Conservation (phyloP, 148 eudicot genomes). For the Rhododendron williamsianum region DNA sequence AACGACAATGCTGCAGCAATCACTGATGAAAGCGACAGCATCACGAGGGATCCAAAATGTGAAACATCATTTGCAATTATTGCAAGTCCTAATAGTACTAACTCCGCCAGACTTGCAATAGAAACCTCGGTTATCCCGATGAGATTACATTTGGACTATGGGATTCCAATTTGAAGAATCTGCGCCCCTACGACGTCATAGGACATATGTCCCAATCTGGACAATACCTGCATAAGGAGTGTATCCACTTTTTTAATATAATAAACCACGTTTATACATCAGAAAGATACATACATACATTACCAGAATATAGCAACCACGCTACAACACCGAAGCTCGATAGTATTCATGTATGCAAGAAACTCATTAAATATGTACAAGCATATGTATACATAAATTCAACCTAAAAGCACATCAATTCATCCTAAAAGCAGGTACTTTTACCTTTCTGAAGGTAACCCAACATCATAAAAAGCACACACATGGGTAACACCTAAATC, state of each 20-base stretch:
- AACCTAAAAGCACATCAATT: too few relatives aligned
- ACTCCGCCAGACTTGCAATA: conserved; percentile 85
- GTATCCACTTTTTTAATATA: not conserved
- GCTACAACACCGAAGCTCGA: not conserved
- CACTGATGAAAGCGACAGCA: conserved; percentile 71
- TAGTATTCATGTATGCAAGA: not conserved
- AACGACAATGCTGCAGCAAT: conserved; percentile 72
- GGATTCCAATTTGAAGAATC: conserved; percentile 93
- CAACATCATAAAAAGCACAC: too few relatives aligned
- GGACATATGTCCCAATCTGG: conserved; percentile 83
- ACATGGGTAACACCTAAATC: too few relatives aligned
- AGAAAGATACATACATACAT: not conserved
- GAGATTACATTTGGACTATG: conserved; percentile 85
- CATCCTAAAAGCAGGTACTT: too few relatives aligned
- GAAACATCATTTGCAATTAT: conserved; percentile 78
- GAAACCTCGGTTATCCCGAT: conserved; percentile 86
- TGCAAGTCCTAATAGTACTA: conserved; percentile 77
- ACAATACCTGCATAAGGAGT: conserved; percentile 45
- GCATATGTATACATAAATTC: not conserved
- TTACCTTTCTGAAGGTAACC: too few relatives aligned
- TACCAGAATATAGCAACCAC: not conserved
- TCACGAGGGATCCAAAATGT: conserved; percentile 75
- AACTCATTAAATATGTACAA: not conserved
- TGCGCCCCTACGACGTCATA: conserved; percentile 68
- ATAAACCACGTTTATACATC: not conserved